Percentiles rank a stretch among this genome's conserved stretches.
These are phyloP conservation scores for Epichloe bromicola DNA, from an alignment of 2,329 filamentous ascomycete genomes.

Conservation along the genomic window DNA sequence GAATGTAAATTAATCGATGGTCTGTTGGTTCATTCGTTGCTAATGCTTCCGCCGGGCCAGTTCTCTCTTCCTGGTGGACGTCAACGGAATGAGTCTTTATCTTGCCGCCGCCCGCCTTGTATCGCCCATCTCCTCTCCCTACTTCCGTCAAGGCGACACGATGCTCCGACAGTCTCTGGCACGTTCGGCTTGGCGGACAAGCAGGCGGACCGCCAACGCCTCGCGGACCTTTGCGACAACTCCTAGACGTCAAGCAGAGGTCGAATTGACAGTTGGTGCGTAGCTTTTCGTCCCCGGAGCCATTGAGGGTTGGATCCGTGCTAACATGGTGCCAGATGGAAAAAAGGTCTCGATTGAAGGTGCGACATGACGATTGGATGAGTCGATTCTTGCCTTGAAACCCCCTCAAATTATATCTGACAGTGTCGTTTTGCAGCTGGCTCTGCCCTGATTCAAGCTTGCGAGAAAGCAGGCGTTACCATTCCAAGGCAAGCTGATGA, in stretches of 20 bases:
- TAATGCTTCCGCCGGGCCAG: conserved; percentile 24
- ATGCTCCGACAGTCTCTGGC: conserved; percentile 58
- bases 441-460: conserved; percentile 95
- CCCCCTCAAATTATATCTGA: conserved; percentile 19
- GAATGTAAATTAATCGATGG: conserved; percentile 30
- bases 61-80: conserved; percentile 22
- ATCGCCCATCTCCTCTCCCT: conserved; percentile 21
- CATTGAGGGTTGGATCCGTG: conserved; percentile 16
- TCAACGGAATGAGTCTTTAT: conserved; percentile 27
- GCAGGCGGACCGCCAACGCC: conserved; percentile 44
- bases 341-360: conserved; percentile 98
- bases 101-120: conserved; percentile 22
- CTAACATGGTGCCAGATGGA: conserved; percentile 53
- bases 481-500: conserved; percentile 55
- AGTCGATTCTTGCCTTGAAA: not conserved
- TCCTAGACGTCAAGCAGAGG: conserved; percentile 68
- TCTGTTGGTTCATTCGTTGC: conserved; percentile 16
- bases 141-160: conserved; percentile 45
- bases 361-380: conserved; percentile 29
- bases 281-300: conserved; percentile 13
- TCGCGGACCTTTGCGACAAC: conserved; percentile 75
- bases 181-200: conserved; percentile 55
- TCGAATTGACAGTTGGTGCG: conserved; percentile 88
- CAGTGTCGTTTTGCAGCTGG: conserved; percentile 50
- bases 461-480: conserved; percentile 88